A percentile compares a stretch with the other conserved stretches of the same genome.
phyloP scores from a whole-genome alignment of 495 filamentous ascomycete genomes.

The Ramalina intermedia region DNA sequence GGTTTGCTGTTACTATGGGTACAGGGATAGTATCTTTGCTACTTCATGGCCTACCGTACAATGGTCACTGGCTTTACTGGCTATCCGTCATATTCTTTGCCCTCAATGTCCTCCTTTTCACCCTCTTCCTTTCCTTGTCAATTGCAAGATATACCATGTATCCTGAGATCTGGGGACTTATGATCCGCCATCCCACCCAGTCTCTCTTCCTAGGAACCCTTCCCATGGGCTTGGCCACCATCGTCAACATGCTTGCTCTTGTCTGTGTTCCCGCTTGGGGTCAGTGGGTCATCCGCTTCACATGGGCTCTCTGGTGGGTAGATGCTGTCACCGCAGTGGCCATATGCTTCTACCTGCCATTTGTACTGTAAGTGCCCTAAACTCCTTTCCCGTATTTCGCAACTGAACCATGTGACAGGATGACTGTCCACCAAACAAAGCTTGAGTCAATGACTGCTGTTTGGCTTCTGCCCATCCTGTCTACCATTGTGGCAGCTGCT shows the following conservation, averaged over 20 bases:
- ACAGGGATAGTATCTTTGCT: conserved; percentile 51
- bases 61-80: conserved; percentile 36
- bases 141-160: conserved; percentile 42
- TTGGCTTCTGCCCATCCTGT: conserved; percentile 47
- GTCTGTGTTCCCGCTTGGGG: conserved; percentile 43
- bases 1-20: conserved; percentile 47
- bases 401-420: conserved; percentile 13
- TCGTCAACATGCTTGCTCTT: conserved; percentile 41
- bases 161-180: conserved; percentile 37
- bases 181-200: conserved; percentile 44
- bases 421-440: conserved; percentile 20
- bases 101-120: conserved; percentile 40
- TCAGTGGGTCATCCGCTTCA: conserved; percentile 18
- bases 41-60: conserved; percentile 41
- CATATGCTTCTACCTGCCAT: conserved; percentile 37
- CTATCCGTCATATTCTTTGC: conserved; percentile 39
- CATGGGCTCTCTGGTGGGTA: conserved; percentile 45
- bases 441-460: conserved; percentile 40
- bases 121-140: conserved; percentile 28
- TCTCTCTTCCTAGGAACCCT: conserved; percentile 47
- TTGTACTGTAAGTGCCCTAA: conserved; percentile 32
- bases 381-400: background rate
- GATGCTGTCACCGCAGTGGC: conserved; percentile 37
- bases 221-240: conserved; percentile 50
- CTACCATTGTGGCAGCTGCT: conserved; percentile 41